These are phyloP conservation scores for Didymella arachidicola DNA, from an alignment of 2,329 filamentous ascomycete genomes.

Conservation along the genomic window DNA sequence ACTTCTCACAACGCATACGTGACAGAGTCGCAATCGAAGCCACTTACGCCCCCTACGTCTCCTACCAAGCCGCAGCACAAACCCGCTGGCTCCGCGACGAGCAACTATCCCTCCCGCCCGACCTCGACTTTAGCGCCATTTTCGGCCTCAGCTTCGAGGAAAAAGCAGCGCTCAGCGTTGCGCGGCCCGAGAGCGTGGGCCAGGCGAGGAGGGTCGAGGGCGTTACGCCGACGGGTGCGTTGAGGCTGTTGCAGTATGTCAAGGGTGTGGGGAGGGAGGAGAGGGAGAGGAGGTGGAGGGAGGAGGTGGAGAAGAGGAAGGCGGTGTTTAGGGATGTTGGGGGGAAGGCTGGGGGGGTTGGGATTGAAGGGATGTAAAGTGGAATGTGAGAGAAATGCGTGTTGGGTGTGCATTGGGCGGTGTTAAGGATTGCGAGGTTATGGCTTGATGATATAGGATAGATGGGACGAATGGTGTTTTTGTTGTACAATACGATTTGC, in stretches of 20 bases:
- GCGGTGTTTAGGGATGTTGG: conserved; percentile 29
- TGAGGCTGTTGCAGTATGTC: conserved; percentile 70
- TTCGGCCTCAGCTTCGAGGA: conserved; percentile 82
- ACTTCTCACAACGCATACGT: conserved; percentile 67
- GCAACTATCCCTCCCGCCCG: conserved; percentile 71
- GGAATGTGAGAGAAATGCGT: neutral
- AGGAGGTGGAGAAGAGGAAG: conserved; percentile 45
- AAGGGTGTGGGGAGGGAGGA: conserved; percentile 52
- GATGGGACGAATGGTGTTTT: neutral
- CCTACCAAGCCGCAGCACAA: conserved; percentile 72
- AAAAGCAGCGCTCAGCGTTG: conserved; percentile 71
- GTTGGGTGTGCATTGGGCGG: conserved; percentile 5
- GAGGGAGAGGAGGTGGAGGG: conserved; percentile 37
- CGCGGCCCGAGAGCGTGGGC: conserved; percentile 82
- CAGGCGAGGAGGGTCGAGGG: conserved; percentile 91
- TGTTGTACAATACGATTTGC: neutral
- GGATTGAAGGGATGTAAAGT: conserved; percentile 3
- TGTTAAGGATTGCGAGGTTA: neutral
- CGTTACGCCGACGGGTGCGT: conserved; percentile 60
- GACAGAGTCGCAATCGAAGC: conserved; percentile 81
- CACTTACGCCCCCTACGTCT: conserved; percentile 85
- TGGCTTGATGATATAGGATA: neutral
- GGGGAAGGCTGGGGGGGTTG: neutral
- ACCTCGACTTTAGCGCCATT: conserved; percentile 78
- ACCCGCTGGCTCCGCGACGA: conserved; percentile 79